Evolutionary conservation across 139 green algal genomes (phyloP), one percentile per base, ranked within the genome.

Genomic region (Volvox reticuliferus): DNA sequence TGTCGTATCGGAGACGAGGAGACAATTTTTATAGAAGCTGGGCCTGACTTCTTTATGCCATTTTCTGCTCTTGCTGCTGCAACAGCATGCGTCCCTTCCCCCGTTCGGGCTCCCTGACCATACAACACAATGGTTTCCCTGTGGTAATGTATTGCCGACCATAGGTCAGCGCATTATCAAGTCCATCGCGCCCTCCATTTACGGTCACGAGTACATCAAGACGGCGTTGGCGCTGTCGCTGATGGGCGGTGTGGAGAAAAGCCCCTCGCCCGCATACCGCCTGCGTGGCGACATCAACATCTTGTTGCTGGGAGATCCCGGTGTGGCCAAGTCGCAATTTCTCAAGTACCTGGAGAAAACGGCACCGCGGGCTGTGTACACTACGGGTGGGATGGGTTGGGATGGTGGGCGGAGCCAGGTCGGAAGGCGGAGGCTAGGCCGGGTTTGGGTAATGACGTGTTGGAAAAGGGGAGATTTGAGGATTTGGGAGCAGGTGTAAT

Each of bases 331-430:
- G 94, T 98, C 95, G 17, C 98, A 99, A 94, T 99, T 99, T 94
- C 96, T 99, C 68, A 99, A 99, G 94, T 99, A 99, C 90, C 93
- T 99, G 1, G 97, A 99, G 95, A 98, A 98, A 92, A 98, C 97
- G 20, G 97, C 98, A 1, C 89, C 96, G 73, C 94, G 98, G 21
- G 97, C 97, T 0, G 98, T 99, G 35, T 99, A 99, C 94, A 99
- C 98, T 32, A 99, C 98, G 36, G 95, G 95, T 95, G 82, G 61
- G 86, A 1, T 6, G 50, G 13, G 26, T 50, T n/a, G 26, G 50
- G 62, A 69, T 19, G 17, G 62, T 19, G 62, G 62, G 65, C 36
- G 79, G 24, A 1, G 79, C 37, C 20, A 50, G 79, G 20, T 63
- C 21, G 76, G 76, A 35, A 33, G 71, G 71, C 68, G 68, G 68